Evolutionary conservation across 495 filamentous ascomycete species (phyloP), one percentile per base, ranked within the genome.

Genomic region (Daldinia grandis): DNA sequence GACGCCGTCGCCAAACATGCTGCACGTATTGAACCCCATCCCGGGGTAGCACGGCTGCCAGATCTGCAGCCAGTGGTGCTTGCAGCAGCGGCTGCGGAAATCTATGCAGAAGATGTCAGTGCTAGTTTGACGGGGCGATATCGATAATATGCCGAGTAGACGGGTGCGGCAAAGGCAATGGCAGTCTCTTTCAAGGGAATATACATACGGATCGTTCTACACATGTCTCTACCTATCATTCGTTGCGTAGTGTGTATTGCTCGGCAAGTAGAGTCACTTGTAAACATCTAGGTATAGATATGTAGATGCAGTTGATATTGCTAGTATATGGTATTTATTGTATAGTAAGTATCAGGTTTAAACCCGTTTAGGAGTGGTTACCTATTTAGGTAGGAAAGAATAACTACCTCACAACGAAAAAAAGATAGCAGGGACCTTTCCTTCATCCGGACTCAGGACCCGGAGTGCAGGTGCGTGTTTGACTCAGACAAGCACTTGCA

Each of bases 41-140:
- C 80, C 80, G 0, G 75, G 75, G 9, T 27, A 69, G 74, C 82
- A 84, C 9, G 79, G 75, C 8, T 28, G 14, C 0, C 63, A 40
- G 68, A 83, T 76, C 49, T 66, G 55, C 40, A 76, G 73, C 81
- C 81, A 84, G 63, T 74, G 73, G 74, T 81, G 79, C 4, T 63
- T 40, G 75, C 81, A 84, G 68, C 42, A 61, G 62, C 78, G 78
- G 64, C 70, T 76, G 73, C 75, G 78, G 73, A 75, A 78, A 38
- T 74, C 71, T 42, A 62, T 62, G 69, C 76, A 24, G 19, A n/a
- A 9, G 25, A 19, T 28, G 28, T 2, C 12, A 7, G 9, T 40
- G n/a, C n/a, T n/a, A n/a, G n/a, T n/a, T n/a, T n/a, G n/a, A n/a
- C n/a, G n/a, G n/a, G n/a, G n/a, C n/a, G n/a, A n/a, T n/a, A n/a